phyloP scores from a whole-genome alignment of 129 eudicot genomes.

The Tanacetum coccineum region DNA sequence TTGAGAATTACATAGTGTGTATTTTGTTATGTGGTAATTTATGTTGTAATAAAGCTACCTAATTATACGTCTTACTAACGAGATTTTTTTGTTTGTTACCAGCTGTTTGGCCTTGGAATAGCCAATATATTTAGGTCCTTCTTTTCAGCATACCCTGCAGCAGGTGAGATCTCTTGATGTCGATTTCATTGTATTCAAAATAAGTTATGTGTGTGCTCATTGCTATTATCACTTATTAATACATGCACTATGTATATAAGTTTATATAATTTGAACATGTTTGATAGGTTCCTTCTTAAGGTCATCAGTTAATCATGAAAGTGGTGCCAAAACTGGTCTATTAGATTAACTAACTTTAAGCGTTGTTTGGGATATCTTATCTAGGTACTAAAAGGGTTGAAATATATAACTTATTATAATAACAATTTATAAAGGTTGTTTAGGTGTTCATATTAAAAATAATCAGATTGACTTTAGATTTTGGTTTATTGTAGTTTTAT shows the following conservation, averaged over 20 bases:
- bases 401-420: too few relatives aligned
- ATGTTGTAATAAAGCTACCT: slow-evolving; percentile 4
- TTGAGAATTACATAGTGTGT: slow-evolving; percentile 9
- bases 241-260: slow-evolving; percentile 13
- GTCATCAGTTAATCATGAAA: slow-evolving; percentile 96
- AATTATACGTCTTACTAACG: slow-evolving; percentile 14
- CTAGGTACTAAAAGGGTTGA: too few relatives aligned
- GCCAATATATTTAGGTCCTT: slow-evolving; percentile 83
- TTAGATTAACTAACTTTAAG: too few relatives aligned
- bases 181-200: neutral
- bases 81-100: slow-evolving; percentile 23
- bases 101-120: slow-evolving; percentile 98
- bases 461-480: too few relatives aligned
- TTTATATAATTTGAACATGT: slow-evolving; percentile 19
- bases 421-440: too few relatives aligned
- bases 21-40: slow-evolving; percentile 1
- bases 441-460: too few relatives aligned
- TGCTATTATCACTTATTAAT: slow-evolving; percentile 9
- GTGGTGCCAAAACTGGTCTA: slow-evolving; percentile 98
- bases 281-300: too few relatives aligned
- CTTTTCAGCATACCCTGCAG: slow-evolving; percentile 87
- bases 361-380: too few relatives aligned
- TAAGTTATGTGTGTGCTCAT: neutral
- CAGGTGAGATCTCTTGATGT: slow-evolving; percentile 52
- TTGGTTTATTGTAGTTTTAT: too few relatives aligned